phyloP scores from a whole-genome alignment of 163 green algal species.

The Trebouxiophyceae sp. region DNA sequence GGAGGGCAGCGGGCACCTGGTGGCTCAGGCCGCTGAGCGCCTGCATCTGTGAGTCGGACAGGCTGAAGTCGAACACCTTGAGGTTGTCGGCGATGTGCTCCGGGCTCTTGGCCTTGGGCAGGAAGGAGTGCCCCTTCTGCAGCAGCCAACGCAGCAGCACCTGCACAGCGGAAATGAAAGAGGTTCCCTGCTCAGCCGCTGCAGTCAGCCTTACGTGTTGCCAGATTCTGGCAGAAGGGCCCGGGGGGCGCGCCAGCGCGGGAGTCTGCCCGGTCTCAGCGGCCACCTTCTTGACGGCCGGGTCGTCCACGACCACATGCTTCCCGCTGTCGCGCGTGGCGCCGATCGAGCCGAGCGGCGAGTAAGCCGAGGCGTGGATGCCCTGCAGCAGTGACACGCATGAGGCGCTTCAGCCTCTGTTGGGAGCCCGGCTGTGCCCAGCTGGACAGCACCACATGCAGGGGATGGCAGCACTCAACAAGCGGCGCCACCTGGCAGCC shows the following conservation, averaged over 20 bases:
- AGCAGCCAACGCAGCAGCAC: constrained; percentile 76
- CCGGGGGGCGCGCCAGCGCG: no score
- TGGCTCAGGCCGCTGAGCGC: no score
- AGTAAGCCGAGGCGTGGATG: constrained; percentile 78
- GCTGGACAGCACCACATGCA: background rate
- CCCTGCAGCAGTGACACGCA: constrained; percentile 3
- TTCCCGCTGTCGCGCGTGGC: constrained; percentile 5
- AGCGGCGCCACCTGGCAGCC: no score
- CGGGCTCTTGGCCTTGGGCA: constrained; percentile 51
- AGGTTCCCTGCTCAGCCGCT: no score
- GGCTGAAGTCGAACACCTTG: constrained; percentile 51
- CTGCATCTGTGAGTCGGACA: no score
- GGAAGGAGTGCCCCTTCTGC: constrained; percentile 74
- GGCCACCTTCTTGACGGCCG: constrained; percentile 41
- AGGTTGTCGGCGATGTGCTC: constrained; percentile 46
- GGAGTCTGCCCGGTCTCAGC: constrained; percentile 38
- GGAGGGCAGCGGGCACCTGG: no score
- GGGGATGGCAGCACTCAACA: no score
- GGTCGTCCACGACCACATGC: constrained; percentile 7
- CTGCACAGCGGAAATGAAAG: constrained; percentile 13
- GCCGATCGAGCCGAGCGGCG: constrained; percentile 79
- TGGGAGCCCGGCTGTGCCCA: no score
- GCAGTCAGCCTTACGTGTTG: no score
- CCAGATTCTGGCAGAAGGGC: no score
- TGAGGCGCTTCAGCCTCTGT: no score